Evolutionary conservation across 2,329 filamentous ascomycete species (phyloP).

Genomic region (Grosmannia clavigera): DNA sequence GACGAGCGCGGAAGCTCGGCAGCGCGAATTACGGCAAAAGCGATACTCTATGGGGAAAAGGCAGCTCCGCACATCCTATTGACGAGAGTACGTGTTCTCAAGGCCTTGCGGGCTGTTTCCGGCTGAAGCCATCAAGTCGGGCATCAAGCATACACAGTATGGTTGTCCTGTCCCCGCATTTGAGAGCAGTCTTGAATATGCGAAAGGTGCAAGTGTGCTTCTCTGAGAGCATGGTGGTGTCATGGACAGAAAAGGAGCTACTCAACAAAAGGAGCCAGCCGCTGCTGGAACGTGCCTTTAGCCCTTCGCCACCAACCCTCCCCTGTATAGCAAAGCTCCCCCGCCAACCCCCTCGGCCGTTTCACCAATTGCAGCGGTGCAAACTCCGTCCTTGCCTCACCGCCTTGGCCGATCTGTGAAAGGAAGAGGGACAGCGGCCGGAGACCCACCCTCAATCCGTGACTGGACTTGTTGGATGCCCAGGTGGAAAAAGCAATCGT

Average conservation of each 20-base stretch:
- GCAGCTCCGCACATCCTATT: not conserved
- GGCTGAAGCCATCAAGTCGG: not conserved
- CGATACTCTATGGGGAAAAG: not conserved
- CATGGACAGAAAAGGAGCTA: not conserved
- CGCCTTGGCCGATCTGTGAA: constrained; percentile 2
- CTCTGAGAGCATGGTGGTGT: not conserved
- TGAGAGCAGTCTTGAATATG: not conserved
- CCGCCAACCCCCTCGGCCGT: constrained; percentile 1
- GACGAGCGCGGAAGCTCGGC: not conserved
- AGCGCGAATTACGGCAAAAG: not conserved
- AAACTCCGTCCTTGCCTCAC: constrained; percentile 3
- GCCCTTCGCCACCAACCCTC: not conserved
- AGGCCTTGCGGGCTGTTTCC: not conserved
- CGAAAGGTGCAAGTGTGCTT: not conserved
- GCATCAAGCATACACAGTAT: not conserved
- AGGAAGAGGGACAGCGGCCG: not conserved
- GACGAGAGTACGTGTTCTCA: not conserved
- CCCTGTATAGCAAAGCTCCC: not conserved
- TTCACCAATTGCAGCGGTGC: constrained; percentile 1
- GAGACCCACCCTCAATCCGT: not conserved
- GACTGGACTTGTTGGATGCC: not conserved
- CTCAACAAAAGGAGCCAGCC: not conserved
- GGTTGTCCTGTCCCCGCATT: not conserved
- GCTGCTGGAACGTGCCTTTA: not conserved
- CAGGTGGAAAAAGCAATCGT: not conserved